Base-by-base conservation (phyloP, 495 filamentous ascomycete species). In the Tuber calosporum region DNA sequence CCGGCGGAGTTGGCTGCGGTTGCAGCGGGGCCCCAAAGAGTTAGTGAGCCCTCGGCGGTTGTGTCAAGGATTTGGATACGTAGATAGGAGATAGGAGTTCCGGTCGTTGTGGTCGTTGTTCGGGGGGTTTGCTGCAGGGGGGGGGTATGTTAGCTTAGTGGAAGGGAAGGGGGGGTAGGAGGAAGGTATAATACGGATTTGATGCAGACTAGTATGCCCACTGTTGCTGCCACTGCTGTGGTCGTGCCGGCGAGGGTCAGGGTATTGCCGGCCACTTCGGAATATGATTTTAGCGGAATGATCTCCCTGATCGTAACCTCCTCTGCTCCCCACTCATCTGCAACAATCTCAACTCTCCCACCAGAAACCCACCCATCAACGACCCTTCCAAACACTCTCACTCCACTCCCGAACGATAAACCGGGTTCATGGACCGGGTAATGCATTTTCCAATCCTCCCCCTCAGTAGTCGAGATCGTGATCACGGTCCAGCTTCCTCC, bases 401-500 rank as follows among this genome's bases (percentile, higher is more conserved):
- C 53, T 5, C n/a, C 2, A 30, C n/a, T 30, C 53, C 53, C 53
- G n/a, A 62, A 30, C 11, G 26, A 62, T 30, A 62, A 17, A 8
- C n/a, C 26, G 26, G 53, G 26, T 15, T 62, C 53, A 17, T 30
- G 9, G 53, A 13, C 26, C 0, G 53, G 9, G 53, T 62, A 62
- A 15, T 62, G 26, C 53, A 62, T 62, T 62, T 62, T 62, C 53
- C 53, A 62, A 62, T 62, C 3, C 53, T 30, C 53, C n/a, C 53
- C 53, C 53, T 30, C 11, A 5, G 53, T 11, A 26, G 53, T 62
- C n/a, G 53, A 62, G 9, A 62, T 62, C 11, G 53, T 62, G 53
- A 62, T 62, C 53, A 62, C 53, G 9, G 53, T 62, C 53, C 53
- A n/a, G n/a, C 53, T 11, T 26, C 53, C 53, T 62, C 53, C 53